phyloP scores from a whole-genome alignment of 202 grass and related monocot genomes.

The Panicum virgatum region DNA sequence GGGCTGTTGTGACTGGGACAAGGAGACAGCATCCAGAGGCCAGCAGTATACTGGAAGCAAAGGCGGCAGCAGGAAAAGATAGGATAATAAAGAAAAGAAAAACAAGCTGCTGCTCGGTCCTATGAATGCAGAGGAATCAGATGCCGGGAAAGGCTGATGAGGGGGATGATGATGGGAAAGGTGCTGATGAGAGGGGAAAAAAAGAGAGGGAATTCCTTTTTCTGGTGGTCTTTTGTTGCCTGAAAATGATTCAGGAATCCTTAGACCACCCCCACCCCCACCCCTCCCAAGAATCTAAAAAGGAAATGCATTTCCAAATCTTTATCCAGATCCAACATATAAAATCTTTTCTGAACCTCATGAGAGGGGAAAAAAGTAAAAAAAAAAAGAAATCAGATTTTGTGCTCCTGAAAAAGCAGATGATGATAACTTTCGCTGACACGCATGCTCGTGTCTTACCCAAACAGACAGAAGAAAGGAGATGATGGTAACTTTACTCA shows the following conservation, averaged over 20 bases:
- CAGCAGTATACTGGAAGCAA: constrained; percentile 45
- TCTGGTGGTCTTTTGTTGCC: constrained; percentile 11
- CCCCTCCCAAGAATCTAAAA: constrained; percentile 35
- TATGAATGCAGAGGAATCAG: constrained; percentile 45
- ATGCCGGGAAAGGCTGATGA: constrained; percentile 30
- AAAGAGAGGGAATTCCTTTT: background rate
- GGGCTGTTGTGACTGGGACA: constrained; percentile 15
- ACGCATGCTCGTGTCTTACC: background rate
- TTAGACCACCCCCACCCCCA: constrained; percentile 7
- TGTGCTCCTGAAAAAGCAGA: background rate
- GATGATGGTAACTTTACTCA: background rate
- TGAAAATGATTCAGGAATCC: constrained; percentile 43
- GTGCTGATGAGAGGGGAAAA: background rate
- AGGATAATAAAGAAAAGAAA: constrained; percentile 1
- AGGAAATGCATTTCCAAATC: constrained; percentile 31
- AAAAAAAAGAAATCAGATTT: background rate
- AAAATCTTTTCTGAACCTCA: background rate
- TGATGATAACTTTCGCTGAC: background rate
- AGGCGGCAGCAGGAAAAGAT: background rate
- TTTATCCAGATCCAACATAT: constrained; percentile 40
- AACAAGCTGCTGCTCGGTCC: constrained; percentile 11
- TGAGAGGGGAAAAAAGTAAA: background rate
- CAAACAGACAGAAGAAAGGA: background rate
- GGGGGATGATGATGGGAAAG: background rate
- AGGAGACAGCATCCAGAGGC: constrained; percentile 42